Conservation (phyloP, 2,329 filamentous ascomycete genomes). For the Bipolaris sorokiniana region DNA sequence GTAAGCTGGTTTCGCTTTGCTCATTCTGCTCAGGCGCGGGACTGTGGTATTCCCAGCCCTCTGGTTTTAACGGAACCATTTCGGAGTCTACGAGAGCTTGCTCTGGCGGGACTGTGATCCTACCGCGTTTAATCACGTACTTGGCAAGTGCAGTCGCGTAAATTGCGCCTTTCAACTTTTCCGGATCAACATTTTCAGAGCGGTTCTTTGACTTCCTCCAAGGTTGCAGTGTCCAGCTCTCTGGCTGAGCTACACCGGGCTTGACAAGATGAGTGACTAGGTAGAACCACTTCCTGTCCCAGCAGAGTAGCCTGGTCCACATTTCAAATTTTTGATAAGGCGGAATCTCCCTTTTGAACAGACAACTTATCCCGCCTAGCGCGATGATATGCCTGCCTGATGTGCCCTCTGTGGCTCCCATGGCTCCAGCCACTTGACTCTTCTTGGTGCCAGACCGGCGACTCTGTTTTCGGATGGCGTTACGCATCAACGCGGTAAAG, state of each 20-base stretch:
- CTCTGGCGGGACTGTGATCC: slow-evolving; percentile 84
- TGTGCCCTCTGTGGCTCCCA: slow-evolving; percentile 28
- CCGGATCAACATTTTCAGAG: slow-evolving; percentile 32
- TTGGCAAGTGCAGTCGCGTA: slow-evolving; percentile 58
- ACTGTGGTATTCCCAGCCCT: slow-evolving; percentile 53
- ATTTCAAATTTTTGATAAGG: slow-evolving; percentile 56
- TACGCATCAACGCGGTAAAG: slow-evolving; percentile 63
- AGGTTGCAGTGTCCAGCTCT: slow-evolving; percentile 54
- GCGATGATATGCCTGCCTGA: slow-evolving; percentile 48
- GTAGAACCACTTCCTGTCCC: slow-evolving; percentile 61
- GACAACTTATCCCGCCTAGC: slow-evolving; percentile 55
- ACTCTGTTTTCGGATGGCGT: slow-evolving; percentile 49
- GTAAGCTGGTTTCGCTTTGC: slow-evolving; percentile 24
- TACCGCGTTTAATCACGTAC: slow-evolving; percentile 60
- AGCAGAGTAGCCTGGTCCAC: slow-evolving; percentile 55
- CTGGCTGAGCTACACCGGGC: slow-evolving; percentile 52
- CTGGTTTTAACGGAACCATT: slow-evolving; percentile 75
- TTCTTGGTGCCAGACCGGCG: slow-evolving; percentile 31
- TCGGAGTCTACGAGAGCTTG: slow-evolving; percentile 73
- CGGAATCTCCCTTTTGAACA: slow-evolving; percentile 56
- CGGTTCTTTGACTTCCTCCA: slow-evolving; percentile 46
- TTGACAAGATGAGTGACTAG: slow-evolving; percentile 56
- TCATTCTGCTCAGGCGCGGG: slow-evolving; percentile 16
- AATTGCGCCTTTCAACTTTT: slow-evolving; percentile 52
- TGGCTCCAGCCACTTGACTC: slow-evolving; percentile 20